Conservation (phyloP, 148 eudicot genomes). For the Linanthus parryae region DNA sequence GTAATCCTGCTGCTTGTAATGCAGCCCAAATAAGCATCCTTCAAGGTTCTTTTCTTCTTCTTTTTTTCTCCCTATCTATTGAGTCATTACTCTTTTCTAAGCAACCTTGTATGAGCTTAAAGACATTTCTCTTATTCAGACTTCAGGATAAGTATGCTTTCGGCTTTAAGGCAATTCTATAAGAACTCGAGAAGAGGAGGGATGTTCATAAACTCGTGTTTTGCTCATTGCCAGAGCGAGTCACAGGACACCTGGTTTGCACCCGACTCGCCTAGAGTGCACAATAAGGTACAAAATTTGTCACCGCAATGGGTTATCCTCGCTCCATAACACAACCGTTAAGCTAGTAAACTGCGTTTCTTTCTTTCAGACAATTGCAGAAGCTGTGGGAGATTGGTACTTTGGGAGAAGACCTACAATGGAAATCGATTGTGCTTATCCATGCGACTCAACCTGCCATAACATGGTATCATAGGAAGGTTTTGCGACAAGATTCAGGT, state of each 20-base stretch:
- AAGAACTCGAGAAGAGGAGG: constrained; percentile 58
- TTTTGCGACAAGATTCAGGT: too few relatives aligned
- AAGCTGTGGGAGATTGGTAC: constrained; percentile 92
- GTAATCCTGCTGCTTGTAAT: constrained; percentile 42
- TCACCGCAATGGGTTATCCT: too few relatives aligned
- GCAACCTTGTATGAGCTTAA: neutral
- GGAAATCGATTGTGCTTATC: constrained; percentile 64
- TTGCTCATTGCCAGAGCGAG: constrained; percentile 97
- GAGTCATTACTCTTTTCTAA: neutral
- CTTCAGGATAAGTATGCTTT: constrained; percentile 64
- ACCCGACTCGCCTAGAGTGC: constrained; percentile 62
- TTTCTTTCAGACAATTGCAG: constrained; percentile 63
- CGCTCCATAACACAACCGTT: neutral
- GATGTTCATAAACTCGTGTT: constrained; percentile 87
- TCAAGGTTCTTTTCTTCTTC: constrained; percentile 47
- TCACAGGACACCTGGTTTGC: constrained; percentile 77
- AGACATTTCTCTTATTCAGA: constrained; percentile 25
- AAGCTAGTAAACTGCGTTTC: neutral
- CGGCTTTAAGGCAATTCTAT: constrained; percentile 45
- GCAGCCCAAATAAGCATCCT: constrained; percentile 42
- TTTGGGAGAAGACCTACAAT: constrained; percentile 49
- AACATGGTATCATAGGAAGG: constrained; percentile 41
- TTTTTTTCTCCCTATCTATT: neutral
- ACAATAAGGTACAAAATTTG: constrained; percentile 51
- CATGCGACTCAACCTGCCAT: constrained; percentile 68